These are phyloP conservation scores for Cyberlindnera mycetangii DNA, from an alignment of 805 yeast species.

Conservation along the genomic window DNA sequence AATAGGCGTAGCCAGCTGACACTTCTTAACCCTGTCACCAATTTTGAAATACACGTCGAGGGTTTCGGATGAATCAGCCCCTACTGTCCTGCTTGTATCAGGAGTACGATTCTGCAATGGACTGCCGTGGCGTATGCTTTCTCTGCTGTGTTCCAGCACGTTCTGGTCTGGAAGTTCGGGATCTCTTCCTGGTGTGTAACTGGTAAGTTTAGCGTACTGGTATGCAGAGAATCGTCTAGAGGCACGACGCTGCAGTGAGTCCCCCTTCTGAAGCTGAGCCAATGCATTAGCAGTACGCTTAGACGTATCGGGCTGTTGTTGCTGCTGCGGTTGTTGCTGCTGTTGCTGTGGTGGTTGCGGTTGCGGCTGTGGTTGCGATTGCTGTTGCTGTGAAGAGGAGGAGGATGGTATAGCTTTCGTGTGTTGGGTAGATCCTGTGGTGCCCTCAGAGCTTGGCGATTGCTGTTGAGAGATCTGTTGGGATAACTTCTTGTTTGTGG, in stretches of 20 bases:
- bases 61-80: background rate
- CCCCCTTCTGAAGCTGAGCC: slow-evolving; percentile 75
- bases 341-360: slow-evolving; percentile 7
- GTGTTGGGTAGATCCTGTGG: background rate
- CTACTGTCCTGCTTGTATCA: background rate
- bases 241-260: slow-evolving; percentile 85
- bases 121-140: slow-evolving; percentile 16
- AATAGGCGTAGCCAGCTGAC: slow-evolving; percentile 30
- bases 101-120: slow-evolving; percentile 12
- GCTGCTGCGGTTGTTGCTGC: background rate
- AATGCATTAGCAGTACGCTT: slow-evolving; percentile 50
- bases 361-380: slow-evolving; percentile 8
- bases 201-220: slow-evolving; percentile 76
- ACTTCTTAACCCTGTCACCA: slow-evolving; percentile 54
- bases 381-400: background rate
- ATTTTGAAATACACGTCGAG: slow-evolving; percentile 45
- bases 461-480: background rate
- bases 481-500: background rate
- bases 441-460: background rate
- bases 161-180: slow-evolving; percentile 28
- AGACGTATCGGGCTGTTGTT: slow-evolving; percentile 13
- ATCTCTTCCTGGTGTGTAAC: slow-evolving; percentile 34
- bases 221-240: slow-evolving; percentile 93
- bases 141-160: slow-evolving; percentile 15
- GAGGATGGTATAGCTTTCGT: background rate